Conservation (phyloP, 1,284 basidiomycete genomes). For the Cutaneotrichosporon sp. region DNA sequence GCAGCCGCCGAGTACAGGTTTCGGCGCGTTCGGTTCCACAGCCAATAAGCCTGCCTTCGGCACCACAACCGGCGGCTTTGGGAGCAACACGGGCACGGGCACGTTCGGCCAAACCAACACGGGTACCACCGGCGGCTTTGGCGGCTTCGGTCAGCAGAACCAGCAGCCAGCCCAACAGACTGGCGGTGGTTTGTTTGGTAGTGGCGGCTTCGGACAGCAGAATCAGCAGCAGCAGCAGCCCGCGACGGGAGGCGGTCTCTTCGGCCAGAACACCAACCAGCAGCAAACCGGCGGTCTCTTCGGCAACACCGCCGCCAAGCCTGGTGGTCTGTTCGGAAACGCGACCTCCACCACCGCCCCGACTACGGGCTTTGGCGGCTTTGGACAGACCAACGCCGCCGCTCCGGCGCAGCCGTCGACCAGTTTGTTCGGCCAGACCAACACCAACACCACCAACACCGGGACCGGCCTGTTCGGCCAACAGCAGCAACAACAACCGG, state of each 20-base stretch:
- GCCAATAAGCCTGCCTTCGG: slow-evolving; percentile 15
- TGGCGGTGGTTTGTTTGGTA: slow-evolving; percentile 31
- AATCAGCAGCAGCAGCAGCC: no score
- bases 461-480: slow-evolving; percentile 54
- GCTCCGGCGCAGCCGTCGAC: slow-evolving; percentile 9
- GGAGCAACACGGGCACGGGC: slow-evolving; percentile 22
- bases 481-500: slow-evolving; percentile 16
- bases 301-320: slow-evolving; percentile 38
- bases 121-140: slow-evolving; percentile 12
- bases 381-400: slow-evolving; percentile 25
- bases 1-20: slow-evolving; percentile 45
- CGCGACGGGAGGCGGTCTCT: slow-evolving; percentile 50
- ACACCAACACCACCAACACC: slow-evolving; percentile 13
- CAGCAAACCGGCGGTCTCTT: slow-evolving; percentile 47
- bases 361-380: slow-evolving; percentile 22
- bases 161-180: slow-evolving; percentile 30
- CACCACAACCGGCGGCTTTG: slow-evolving; percentile 12
- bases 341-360: slow-evolving; percentile 14
- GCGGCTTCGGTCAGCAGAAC: slow-evolving; percentile 14
- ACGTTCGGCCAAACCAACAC: slow-evolving; percentile 45
- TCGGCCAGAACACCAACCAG: slow-evolving; percentile 45
- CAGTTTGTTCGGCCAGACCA: slow-evolving; percentile 27
- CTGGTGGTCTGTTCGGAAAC: slow-evolving; percentile 48
- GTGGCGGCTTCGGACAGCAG: slow-evolving; percentile 23
- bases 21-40: slow-evolving; percentile 33